These are phyloP conservation scores for Brassica carinata DNA, from an alignment of 345 rosid species.

Conservation along the genomic window DNA sequence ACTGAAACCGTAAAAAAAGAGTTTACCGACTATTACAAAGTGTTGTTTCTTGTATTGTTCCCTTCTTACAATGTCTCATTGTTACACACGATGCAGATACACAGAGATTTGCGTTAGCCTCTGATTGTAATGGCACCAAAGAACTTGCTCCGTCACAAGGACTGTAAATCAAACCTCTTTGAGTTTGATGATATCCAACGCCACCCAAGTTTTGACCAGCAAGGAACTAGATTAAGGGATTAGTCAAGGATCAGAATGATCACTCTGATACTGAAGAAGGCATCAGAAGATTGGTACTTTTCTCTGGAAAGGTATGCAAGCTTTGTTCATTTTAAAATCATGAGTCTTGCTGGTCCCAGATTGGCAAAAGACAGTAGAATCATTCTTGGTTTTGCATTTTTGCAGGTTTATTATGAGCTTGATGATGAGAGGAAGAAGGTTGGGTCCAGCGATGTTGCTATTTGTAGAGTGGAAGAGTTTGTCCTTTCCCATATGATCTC, in stretches of 20 bases:
- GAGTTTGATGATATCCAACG: slow-evolving; percentile 96
- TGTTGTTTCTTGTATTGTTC: not conserved
- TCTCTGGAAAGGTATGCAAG: slow-evolving; percentile 81
- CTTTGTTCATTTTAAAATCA: not conserved
- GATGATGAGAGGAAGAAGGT: slow-evolving; percentile 64
- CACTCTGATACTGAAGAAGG: slow-evolving; percentile 86
- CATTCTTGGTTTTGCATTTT: not conserved
- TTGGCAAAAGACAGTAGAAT: not conserved
- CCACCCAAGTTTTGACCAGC: slow-evolving; percentile 94
- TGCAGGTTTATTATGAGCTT: slow-evolving; percentile 67
- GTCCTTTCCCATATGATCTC: slow-evolving; percentile 13
- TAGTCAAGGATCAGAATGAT: slow-evolving; percentile 80
- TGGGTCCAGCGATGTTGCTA: slow-evolving; percentile 60
- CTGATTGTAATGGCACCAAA: slow-evolving; percentile 86
- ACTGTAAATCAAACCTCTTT: slow-evolving; percentile 87
- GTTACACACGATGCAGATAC: slow-evolving; percentile 49
- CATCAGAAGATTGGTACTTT: slow-evolving; percentile 81
- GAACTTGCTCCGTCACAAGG: slow-evolving; percentile 89
- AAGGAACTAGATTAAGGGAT: slow-evolving; percentile 94
- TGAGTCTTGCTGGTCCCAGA: slow-evolving; percentile 6
- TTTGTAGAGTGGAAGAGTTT: slow-evolving; percentile 76
- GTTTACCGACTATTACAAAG: slow-evolving; percentile 35
- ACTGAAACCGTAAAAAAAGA: too few species aligned
- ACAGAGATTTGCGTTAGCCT: slow-evolving; percentile 93
- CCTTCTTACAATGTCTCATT: slow-evolving; percentile 6